Evolutionary conservation across 2,329 filamentous ascomycete species (phyloP).

Genomic region (Sporothrix humicola): DNA sequence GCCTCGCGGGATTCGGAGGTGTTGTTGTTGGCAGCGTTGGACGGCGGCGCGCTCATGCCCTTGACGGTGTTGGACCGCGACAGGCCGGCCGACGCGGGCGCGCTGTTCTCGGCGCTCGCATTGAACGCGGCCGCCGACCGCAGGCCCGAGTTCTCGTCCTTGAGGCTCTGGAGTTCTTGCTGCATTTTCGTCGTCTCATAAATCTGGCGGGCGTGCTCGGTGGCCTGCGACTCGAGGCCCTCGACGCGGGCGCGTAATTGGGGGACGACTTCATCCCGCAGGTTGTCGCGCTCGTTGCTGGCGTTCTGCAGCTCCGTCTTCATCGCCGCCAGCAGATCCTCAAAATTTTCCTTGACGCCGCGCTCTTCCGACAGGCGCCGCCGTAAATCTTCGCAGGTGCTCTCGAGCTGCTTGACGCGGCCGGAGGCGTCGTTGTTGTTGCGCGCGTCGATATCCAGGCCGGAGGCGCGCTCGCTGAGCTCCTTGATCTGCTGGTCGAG

Average conservation of each 20-base stretch:
- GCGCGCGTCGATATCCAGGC: slow-evolving; percentile 58
- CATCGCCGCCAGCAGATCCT: slow-evolving; percentile 85
- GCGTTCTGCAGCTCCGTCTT: slow-evolving; percentile 81
- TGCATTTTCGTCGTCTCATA: slow-evolving; percentile 86
- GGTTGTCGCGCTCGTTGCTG: slow-evolving; percentile 86
- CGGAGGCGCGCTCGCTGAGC: slow-evolving; percentile 77
- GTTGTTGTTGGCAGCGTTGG: slow-evolving; percentile 43
- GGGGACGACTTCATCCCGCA: slow-evolving; percentile 86
- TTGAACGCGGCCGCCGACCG: slow-evolving; percentile 31
- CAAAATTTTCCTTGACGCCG: slow-evolving; percentile 88
- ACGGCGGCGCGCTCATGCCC: slow-evolving; percentile 20
- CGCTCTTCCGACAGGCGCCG: slow-evolving; percentile 84
- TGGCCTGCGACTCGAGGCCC: slow-evolving; percentile 75
- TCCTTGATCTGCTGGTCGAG: slow-evolving; percentile 85
- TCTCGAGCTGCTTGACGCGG: slow-evolving; percentile 78
- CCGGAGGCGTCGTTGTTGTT: slow-evolving; percentile 54
- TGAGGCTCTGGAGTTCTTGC: slow-evolving; percentile 71
- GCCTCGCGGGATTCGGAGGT: slow-evolving; percentile 66
- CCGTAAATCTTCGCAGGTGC: slow-evolving; percentile 78
- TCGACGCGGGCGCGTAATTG: slow-evolving; percentile 77
- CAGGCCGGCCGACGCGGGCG: slow-evolving; percentile 42
- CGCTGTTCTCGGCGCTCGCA: slow-evolving; percentile 38
- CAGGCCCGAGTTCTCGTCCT: slow-evolving; percentile 56
- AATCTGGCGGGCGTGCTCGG: slow-evolving; percentile 72
- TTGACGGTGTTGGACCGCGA: slow-evolving; percentile 64